A percentile compares a stretch with the other conserved stretches of the same genome.
phyloP scores from a whole-genome alignment of 441 rosid genomes.

The Mallotus repandus region DNA sequence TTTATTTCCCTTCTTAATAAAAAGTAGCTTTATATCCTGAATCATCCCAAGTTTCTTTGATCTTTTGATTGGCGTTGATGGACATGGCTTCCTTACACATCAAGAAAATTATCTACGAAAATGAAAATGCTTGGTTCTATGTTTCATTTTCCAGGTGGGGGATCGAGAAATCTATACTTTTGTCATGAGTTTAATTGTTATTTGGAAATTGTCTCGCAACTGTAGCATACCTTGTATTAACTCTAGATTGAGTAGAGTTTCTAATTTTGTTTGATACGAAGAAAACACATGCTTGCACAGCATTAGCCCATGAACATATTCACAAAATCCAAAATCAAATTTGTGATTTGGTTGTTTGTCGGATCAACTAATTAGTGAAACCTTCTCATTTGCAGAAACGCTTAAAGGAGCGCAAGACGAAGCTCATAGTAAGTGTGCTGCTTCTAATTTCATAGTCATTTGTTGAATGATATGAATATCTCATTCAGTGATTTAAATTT shows the following conservation, averaged over 20 bases:
- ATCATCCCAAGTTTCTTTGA: background rate
- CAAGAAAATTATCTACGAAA: background rate
- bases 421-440: constrained; percentile 66
- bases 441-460: constrained; percentile 9
- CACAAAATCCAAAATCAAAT: background rate
- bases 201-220: background rate
- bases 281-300: background rate
- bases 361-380: constrained; percentile 18
- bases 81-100: constrained; percentile 6
- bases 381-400: constrained; percentile 66
- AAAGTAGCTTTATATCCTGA: background rate
- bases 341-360: background rate
- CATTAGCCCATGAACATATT: background rate
- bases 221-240: no score
- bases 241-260: background rate
- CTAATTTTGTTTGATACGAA: background rate
- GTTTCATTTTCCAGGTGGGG: constrained; percentile 15
- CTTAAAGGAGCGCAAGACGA: constrained; percentile 61
- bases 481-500: background rate
- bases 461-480: background rate
- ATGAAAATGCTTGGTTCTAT: constrained; percentile 7
- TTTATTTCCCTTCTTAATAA: background rate
- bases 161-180: background rate
- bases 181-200: background rate
- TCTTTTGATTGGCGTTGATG: background rate